A percentile compares a stretch with the other conserved stretches of the same genome.
Conservation (phyloP, 495 filamentous ascomycete genomes). For the Neurospora cerealis region DNA sequence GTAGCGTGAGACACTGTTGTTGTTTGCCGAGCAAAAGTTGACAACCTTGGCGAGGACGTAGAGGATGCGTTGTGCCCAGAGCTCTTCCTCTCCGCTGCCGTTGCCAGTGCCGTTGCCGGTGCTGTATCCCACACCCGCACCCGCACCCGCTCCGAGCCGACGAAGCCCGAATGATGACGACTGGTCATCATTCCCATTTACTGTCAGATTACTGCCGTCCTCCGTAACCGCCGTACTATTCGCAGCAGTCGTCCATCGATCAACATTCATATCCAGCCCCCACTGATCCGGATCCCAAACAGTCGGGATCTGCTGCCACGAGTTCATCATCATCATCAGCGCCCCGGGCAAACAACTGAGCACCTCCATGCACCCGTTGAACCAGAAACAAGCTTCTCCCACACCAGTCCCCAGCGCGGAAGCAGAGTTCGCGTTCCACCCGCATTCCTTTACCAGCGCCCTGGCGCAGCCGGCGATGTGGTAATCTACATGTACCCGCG, state of each 20-base stretch:
- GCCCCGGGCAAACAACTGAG: constrained; percentile 56
- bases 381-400: constrained; percentile 87
- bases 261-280: constrained; percentile 78
- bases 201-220: constrained; percentile 6
- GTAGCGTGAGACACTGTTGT: constrained; percentile 43
- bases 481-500: constrained; percentile 27
- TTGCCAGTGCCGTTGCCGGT: constrained; percentile 58
- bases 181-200: constrained; percentile 49
- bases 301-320: background rate
- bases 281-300: constrained; percentile 90
- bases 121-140: background rate
- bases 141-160: constrained; percentile 43
- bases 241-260: constrained; percentile 9
- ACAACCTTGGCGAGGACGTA: constrained; percentile 84
- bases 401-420: constrained; percentile 39
- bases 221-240: background rate
- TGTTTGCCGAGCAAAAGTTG: constrained; percentile 55
- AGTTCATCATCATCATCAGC: constrained; percentile 20
- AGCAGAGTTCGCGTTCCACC: constrained; percentile 64
- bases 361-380: constrained; percentile 85
- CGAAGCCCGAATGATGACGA: constrained; percentile 51
- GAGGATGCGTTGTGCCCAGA: constrained; percentile 86
- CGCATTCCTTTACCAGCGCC: constrained; percentile 82
- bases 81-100: constrained; percentile 58
- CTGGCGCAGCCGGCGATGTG: constrained; percentile 73